phyloP scores from a whole-genome alignment of 2,329 filamentous ascomycete genomes.

The Phialophora tarda region DNA sequence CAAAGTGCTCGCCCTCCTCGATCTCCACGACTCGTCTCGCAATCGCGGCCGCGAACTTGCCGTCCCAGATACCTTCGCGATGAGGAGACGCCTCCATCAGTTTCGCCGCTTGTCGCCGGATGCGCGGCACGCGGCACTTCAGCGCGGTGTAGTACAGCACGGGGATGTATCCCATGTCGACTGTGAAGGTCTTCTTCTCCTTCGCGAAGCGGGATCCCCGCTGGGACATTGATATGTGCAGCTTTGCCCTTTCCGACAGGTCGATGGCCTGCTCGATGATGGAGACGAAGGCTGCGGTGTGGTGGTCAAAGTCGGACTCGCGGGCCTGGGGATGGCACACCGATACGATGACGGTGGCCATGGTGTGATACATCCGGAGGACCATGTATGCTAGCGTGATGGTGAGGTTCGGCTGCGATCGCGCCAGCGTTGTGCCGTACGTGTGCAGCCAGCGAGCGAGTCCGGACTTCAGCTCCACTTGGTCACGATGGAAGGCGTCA shows the following conservation, averaged over 20 bases:
- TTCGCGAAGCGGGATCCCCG: not conserved
- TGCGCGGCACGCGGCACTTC: constrained; percentile 43
- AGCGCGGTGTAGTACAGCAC: constrained; percentile 44
- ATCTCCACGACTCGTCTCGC: constrained; percentile 30
- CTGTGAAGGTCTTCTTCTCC: not conserved
- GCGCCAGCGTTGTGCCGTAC: not conserved
- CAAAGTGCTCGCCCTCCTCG: constrained; percentile 23
- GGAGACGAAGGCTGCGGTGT: constrained; percentile 36
- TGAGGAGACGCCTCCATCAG: constrained; percentile 30
- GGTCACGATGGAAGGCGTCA: not conserved
- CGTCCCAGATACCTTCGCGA: constrained; percentile 39
- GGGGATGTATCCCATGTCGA: constrained; percentile 43
- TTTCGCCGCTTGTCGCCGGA: constrained; percentile 40
- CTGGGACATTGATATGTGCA: not conserved
- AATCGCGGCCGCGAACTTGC: constrained; percentile 27
- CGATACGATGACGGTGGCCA: constrained; percentile 39
- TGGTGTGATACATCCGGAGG: constrained; percentile 4
- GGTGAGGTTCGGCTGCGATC: not conserved
- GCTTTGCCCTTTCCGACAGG: not conserved
- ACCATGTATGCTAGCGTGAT: constrained; percentile 10
- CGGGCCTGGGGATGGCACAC: constrained; percentile 40
- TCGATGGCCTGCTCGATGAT: constrained; percentile 25
- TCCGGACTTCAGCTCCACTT: not conserved
- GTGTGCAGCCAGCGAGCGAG: not conserved
- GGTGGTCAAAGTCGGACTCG: constrained; percentile 40